These are phyloP conservation scores for Myriosclerotinia duriaeana DNA, from an alignment of 2,329 filamentous ascomycete genomes.

Conservation along the genomic window DNA sequence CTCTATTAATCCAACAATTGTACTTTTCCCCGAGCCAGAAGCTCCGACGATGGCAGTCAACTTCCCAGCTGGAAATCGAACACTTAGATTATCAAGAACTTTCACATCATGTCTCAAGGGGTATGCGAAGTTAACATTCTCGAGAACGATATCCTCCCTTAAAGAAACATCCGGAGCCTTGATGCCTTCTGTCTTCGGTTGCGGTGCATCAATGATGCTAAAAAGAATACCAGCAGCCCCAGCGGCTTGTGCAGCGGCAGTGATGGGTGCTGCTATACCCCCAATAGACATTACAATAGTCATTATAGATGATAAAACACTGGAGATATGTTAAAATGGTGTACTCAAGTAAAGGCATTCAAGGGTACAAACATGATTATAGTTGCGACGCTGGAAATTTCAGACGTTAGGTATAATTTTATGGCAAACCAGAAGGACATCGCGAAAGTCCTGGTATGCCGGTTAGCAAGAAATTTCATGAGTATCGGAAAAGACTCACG, in stretches of 20 bases:
- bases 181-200: constrained; percentile 45
- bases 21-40: constrained; percentile 72
- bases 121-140: constrained; percentile 70
- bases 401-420: constrained; percentile 47
- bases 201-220: constrained; percentile 42
- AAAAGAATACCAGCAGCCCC: constrained; percentile 44
- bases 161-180: constrained; percentile 52
- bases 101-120: constrained; percentile 64
- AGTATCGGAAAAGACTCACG: constrained; percentile 20
- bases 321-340: constrained; percentile 44
- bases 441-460: constrained; percentile 51
- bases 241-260: constrained; percentile 48
- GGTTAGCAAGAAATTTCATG: background rate
- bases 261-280: constrained; percentile 56
- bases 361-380: constrained; percentile 52
- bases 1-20: constrained; percentile 68
- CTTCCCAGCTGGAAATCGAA: constrained; percentile 62
- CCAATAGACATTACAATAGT: constrained; percentile 52
- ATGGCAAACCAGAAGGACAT: constrained; percentile 64
- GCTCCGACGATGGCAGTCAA: constrained; percentile 73
- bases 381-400: constrained; percentile 50
- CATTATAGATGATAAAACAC: constrained; percentile 43
- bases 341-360: background rate
- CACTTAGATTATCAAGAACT: constrained; percentile 59
- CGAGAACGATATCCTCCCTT: constrained; percentile 57